phyloP scores from a whole-genome alignment of 2,329 filamentous ascomycete genomes.

The Phialophora tarda region DNA sequence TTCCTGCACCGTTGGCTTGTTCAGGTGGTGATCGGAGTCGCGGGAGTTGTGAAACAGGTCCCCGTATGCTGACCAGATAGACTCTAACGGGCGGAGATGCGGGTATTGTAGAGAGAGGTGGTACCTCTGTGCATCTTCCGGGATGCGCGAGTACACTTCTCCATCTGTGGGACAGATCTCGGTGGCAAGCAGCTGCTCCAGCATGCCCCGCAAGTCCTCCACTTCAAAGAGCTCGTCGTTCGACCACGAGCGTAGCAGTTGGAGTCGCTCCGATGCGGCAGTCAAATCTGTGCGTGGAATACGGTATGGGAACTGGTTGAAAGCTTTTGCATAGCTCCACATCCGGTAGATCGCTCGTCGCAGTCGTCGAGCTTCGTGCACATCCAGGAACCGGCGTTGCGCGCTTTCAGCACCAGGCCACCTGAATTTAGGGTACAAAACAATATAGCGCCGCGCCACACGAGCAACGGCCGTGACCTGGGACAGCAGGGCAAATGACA shows the following conservation, averaged over 20 bases:
- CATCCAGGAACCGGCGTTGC: constrained; percentile 59
- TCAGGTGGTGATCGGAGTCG: constrained; percentile 12
- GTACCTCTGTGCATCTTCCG: constrained; percentile 22
- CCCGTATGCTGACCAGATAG: constrained; percentile 6
- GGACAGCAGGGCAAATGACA: constrained; percentile 61
- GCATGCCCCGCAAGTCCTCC: constrained; percentile 62
- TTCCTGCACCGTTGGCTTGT: constrained; percentile 47
- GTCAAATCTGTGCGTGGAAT: constrained; percentile 55
- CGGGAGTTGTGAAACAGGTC: constrained; percentile 36
- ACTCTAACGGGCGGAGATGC: constrained; percentile 2
- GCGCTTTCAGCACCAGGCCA: constrained; percentile 64
- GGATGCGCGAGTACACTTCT: constrained; percentile 42
- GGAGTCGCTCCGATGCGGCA: constrained; percentile 58
- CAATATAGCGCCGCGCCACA: constrained; percentile 63
- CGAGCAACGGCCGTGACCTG: constrained; percentile 61
- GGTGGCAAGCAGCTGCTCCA: constrained; percentile 61
- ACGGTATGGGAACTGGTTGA: constrained; percentile 60
- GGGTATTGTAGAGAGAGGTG: constrained; percentile 13
- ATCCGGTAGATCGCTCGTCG: constrained; percentile 65
- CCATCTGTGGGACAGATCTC: constrained; percentile 68
- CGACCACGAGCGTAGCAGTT: constrained; percentile 65
- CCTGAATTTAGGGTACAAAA: constrained; percentile 68
- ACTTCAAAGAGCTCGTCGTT: constrained; percentile 63
- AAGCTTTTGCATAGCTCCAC: constrained; percentile 65
- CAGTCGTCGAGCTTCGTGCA: constrained; percentile 57